A percentile compares a stretch with the other conserved stretches of the same genome.
Conservation (phyloP, 192 early-diverging fungal species). For the Umbelopsis vinacea region DNA sequence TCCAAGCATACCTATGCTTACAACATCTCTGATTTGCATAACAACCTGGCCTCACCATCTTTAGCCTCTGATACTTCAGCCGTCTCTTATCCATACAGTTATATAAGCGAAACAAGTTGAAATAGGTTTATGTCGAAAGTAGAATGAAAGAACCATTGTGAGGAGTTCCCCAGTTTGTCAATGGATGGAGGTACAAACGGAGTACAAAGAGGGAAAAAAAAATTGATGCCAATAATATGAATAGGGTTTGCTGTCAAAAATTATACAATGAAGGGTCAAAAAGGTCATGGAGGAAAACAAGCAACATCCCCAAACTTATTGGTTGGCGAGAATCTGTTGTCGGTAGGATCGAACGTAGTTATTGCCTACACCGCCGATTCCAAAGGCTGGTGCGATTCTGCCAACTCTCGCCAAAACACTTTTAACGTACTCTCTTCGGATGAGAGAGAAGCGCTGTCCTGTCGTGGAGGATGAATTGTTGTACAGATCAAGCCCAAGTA, state of each 20-base stretch:
- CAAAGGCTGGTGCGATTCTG: constrained; percentile 51
- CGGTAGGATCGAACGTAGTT: constrained; percentile 29
- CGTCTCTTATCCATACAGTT: too few species aligned
- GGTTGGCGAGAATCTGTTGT: not conserved
- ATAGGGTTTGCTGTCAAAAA: constrained; percentile 20
- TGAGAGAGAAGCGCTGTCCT: constrained; percentile 21
- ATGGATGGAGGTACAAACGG: not conserved
- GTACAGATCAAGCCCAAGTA: constrained; percentile 51
- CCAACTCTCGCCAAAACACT: constrained; percentile 47
- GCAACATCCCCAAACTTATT: not conserved
- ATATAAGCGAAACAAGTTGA: not conserved
- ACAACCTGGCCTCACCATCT: too few species aligned
- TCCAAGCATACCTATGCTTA: too few species aligned
- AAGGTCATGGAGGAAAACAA: too few species aligned
- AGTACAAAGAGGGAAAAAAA: constrained; percentile 9
- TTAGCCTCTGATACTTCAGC: too few species aligned
- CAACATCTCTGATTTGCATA: too few species aligned
- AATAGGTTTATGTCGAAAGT: constrained; percentile 8
- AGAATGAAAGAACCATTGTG: not conserved
- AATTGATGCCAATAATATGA: constrained; percentile 11
- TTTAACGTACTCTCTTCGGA: constrained; percentile 42
- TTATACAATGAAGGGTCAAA: constrained; percentile 7
- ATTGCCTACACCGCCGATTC: constrained; percentile 50
- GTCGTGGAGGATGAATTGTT: constrained; percentile 30
- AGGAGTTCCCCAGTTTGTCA: not conserved